These are phyloP conservation scores for Aspergillus sclerotioniger DNA, from an alignment of 495 filamentous ascomycete genomes.

Conservation along the genomic window DNA sequence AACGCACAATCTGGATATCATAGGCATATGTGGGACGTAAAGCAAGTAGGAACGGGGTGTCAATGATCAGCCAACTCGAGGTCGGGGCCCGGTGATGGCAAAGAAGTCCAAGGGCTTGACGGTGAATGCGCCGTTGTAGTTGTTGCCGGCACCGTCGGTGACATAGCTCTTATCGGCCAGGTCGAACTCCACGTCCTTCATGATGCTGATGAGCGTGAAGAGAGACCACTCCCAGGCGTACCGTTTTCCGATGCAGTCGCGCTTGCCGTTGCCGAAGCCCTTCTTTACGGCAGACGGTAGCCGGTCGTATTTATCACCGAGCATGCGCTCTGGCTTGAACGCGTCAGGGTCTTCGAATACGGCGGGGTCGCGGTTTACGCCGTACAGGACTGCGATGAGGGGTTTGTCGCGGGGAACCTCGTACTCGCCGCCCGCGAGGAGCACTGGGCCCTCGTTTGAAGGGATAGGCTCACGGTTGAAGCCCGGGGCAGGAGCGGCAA, in stretches of 20 bases:
- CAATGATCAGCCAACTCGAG: neutral
- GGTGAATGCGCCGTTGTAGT: constrained; percentile 40
- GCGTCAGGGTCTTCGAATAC: constrained; percentile 64
- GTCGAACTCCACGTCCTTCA: constrained; percentile 44
- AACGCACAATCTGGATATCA: constrained; percentile 6
- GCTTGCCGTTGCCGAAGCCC: constrained; percentile 67
- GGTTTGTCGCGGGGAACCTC: constrained; percentile 57
- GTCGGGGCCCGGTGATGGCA: constrained; percentile 18
- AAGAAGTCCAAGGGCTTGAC: constrained; percentile 35
- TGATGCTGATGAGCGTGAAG: constrained; percentile 37
- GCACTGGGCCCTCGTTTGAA: constrained; percentile 48
- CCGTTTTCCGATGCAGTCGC: constrained; percentile 62
- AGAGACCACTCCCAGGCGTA: constrained; percentile 64
- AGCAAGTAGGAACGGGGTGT: neutral
- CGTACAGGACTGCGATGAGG: constrained; percentile 61
- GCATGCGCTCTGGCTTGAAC: constrained; percentile 68
- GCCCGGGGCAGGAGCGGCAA: constrained; percentile 62
- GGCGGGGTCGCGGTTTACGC: constrained; percentile 66
- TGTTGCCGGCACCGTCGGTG: constrained; percentile 22
- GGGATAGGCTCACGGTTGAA: constrained; percentile 58
- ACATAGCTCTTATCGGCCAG: constrained; percentile 42
- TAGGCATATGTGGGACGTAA: neutral
- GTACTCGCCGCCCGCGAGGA: constrained; percentile 65
- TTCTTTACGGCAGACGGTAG: constrained; percentile 63
- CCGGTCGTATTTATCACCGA: constrained; percentile 60